Evolutionary conservation across 441 rosid species (phyloP).

Genomic region (Raphanus hybrid): DNA sequence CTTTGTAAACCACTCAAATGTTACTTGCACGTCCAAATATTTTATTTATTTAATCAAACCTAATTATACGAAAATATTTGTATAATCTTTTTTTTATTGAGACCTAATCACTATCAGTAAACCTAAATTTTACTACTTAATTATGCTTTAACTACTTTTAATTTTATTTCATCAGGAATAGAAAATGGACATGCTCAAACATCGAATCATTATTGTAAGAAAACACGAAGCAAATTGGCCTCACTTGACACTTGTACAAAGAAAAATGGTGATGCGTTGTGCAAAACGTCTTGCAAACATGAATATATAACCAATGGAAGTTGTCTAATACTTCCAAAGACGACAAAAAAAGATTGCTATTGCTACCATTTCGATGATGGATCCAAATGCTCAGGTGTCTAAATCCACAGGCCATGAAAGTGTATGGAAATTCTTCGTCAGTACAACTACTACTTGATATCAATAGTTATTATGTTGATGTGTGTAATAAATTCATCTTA

Average conservation of each 20-base stretch:
- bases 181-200: background rate
- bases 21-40: no score
- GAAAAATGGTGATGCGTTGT: background rate
- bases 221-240: background rate
- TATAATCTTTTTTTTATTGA: no score
- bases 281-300: background rate
- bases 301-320: background rate
- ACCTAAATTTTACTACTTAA: no score
- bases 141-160: no score
- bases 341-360: background rate
- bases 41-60: no score
- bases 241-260: background rate
- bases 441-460: background rate
- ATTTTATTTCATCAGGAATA: background rate
- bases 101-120: no score
- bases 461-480: background rate
- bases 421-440: background rate
- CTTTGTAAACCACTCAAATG: no score
- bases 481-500: background rate
- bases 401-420: background rate
- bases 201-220: background rate
- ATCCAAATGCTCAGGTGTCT: background rate
- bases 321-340: background rate
- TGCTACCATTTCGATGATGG: background rate
- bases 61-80: no score